Percentiles rank a stretch among this genome's conserved stretches.
Evolutionary conservation across 495 filamentous ascomycete species (phyloP).

Genomic region (Penicillium argentinense): DNA sequence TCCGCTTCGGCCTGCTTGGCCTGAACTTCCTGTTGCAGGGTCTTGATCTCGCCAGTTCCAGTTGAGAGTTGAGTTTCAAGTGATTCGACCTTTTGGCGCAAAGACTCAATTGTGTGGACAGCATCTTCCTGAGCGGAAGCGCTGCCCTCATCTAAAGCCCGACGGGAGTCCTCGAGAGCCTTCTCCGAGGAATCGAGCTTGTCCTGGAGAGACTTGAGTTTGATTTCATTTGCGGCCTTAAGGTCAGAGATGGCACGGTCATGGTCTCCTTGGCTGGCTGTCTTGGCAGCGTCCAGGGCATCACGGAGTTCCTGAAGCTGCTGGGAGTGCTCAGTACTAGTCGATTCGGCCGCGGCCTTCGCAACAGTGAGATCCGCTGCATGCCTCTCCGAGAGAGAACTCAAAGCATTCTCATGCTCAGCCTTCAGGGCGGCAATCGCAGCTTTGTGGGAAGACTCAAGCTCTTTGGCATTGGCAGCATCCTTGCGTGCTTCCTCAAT

Average conservation of each 20-base stretch:
- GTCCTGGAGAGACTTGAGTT: slow-evolving; percentile 33
- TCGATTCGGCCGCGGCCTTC: slow-evolving; percentile 35
- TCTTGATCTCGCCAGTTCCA: slow-evolving; percentile 39
- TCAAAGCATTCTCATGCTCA: slow-evolving; percentile 37
- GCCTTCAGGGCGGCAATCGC: slow-evolving; percentile 34
- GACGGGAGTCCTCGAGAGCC: slow-evolving; percentile 31
- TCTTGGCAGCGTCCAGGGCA: slow-evolving; percentile 38
- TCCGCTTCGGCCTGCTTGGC: slow-evolving; percentile 41
- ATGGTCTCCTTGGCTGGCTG: slow-evolving; percentile 30
- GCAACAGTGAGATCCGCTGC: slow-evolving; percentile 37
- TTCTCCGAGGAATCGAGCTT: slow-evolving; percentile 37
- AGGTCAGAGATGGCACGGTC: slow-evolving; percentile 37
- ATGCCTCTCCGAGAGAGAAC: slow-evolving; percentile 31
- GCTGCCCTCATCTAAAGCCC: slow-evolving; percentile 38
- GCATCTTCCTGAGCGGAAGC: slow-evolving; percentile 38
- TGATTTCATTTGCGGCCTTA: slow-evolving; percentile 36
- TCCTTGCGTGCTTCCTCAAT: slow-evolving; percentile 34
- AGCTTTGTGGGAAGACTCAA: slow-evolving; percentile 39
- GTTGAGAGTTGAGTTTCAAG: slow-evolving; percentile 41
- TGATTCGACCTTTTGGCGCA: slow-evolving; percentile 39
- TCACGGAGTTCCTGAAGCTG: slow-evolving; percentile 42
- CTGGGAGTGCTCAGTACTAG: slow-evolving; percentile 32
- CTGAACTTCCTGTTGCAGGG: slow-evolving; percentile 42
- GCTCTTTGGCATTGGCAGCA: slow-evolving; percentile 35
- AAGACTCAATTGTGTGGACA: slow-evolving; percentile 41